Evolutionary conservation across 352 stramenopile species (phyloP).

Genomic region (Globisporangium nunn): DNA sequence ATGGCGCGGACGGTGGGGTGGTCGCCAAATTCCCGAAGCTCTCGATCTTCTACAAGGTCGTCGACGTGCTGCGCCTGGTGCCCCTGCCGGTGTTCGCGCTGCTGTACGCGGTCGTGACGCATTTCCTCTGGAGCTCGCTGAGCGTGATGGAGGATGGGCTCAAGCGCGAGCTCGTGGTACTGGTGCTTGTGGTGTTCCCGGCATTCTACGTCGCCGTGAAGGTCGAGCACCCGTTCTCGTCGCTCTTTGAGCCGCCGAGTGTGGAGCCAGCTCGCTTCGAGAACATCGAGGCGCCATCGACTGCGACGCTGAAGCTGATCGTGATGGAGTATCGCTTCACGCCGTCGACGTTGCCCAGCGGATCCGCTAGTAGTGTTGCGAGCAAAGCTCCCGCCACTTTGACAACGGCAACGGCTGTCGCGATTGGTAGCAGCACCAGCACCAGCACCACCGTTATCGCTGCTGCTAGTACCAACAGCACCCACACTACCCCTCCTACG

Average conservation of each 20-base stretch:
- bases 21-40: constrained; percentile 5
- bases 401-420: background rate
- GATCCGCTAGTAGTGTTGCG: background rate
- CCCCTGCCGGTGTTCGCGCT: constrained; percentile 63
- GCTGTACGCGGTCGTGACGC: constrained; percentile 59
- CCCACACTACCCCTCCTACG: background rate
- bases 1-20: background rate
- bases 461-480: background rate
- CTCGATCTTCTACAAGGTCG: constrained; percentile 30
- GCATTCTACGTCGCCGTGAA: constrained; percentile 67
- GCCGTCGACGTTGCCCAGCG: background rate
- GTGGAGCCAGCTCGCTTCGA: constrained; percentile 11
- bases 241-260: constrained; percentile 39
- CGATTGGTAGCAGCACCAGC: background rate
- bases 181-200: constrained; percentile 52
- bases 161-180: constrained; percentile 43
- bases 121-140: constrained; percentile 47
- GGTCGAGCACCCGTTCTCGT: constrained; percentile 66
- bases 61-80: constrained; percentile 33
- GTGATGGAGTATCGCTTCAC: constrained; percentile 69
- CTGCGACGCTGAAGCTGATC: constrained; percentile 61
- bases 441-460: background rate
- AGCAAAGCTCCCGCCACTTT: background rate
- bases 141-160: constrained; percentile 33
- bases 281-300: constrained; percentile 5